Base-by-base conservation (phyloP, 495 filamentous ascomycete genomes). In the Parachaetomium inaequale region DNA sequence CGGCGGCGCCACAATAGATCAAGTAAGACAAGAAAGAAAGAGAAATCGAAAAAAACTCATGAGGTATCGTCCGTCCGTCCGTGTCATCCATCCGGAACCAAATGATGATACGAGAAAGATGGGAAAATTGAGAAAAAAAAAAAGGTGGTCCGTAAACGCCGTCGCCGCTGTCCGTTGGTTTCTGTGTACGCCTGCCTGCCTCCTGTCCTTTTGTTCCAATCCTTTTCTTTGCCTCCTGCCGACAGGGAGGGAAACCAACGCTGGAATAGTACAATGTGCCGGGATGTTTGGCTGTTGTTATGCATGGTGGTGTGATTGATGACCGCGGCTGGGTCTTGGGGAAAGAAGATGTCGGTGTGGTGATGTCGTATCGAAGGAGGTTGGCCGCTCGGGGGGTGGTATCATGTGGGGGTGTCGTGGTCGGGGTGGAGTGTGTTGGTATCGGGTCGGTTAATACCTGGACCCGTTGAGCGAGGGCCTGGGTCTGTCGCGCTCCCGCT, bases 41-140 rank as follows among this genome's bases (percentile, higher is more conserved):
- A 28, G 19, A n/a, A 42, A 36, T n/a, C n/a, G n/a, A 40, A 7
- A 32, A 40, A 26, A 40, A 42, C 7, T 55, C 29, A 21, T 14
- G 54, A 56, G 54, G 38, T 43, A 43, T 57, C 28, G 55, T 58
- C n/a, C 52, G 34, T 28, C 52, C 23, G 21, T 55, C 21, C 21
- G 51, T 3, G 17, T 7, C 19, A 25, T 21, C 21, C 29, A 15
- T 53, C 31, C 31, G 32, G 25, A 51, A 12, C 28, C 1, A 31
- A 52, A 7, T 46, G 42, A n/a, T 17, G 21, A 46, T 19, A 40
- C 31, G 52, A 19, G 34, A 57, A 61, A 57, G 58, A 53, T 43
- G 36, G 4, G 36, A 19, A 43, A 28, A n/a, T n/a, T n/a, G n/a
- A n/a, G 25, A 25, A 43, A 29, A 43, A 56, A 21, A n/a, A 26